Evolutionary conservation across 768 basidiomycete genomes (phyloP), one percentile per base, ranked within the genome.

Genomic region (Mycena capillaripes): DNA sequence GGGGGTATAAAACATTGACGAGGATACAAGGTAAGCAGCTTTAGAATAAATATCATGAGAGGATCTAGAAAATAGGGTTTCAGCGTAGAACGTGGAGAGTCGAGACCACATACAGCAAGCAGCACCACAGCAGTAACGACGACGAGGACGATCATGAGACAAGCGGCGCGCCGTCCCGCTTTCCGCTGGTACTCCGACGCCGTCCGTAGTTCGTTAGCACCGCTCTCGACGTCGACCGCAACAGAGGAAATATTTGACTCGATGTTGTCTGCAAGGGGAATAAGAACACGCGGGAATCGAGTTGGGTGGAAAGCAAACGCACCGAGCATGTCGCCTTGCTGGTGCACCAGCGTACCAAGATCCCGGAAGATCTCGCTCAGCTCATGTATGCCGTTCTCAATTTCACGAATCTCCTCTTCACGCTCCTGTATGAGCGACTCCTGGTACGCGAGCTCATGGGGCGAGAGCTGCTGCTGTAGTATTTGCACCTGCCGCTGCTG

Each of bases 291-390:
- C 9, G 23, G 27, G 17, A 17, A 11, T 4, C 0, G n/a, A 25
- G 2, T 5, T 5, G 32, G 21, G 36, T 27, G 36, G 14, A 50
- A 44, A 34, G 42, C 16, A 50, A 25, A 84, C 92, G 61, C 74
- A 97, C 97, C 97, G 62, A 99, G 85, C 94, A 99, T 95, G 60
- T 90, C 90, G 16, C 97, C 97, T 81, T 99, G 98, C 79, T 98
- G 95, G 70, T 92, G 90, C 1, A 99, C 97, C 55, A 99, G 87
- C 19, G 96, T 97, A 52, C 97, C 97, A 55, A 99, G 84, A 82
- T 99, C 97, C 59, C 95, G 90, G 87, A 99, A 99, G 78, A 99
- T 98, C 82, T 98, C 96, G 30, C 95, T 90, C 55, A 99, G 83
- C 81, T 99, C 97, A 78, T 97, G 96, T 66, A 99, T 98, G 9